Conservation (phyloP, 2,329 filamentous ascomycete species). For the Lachnellula arida region DNA sequence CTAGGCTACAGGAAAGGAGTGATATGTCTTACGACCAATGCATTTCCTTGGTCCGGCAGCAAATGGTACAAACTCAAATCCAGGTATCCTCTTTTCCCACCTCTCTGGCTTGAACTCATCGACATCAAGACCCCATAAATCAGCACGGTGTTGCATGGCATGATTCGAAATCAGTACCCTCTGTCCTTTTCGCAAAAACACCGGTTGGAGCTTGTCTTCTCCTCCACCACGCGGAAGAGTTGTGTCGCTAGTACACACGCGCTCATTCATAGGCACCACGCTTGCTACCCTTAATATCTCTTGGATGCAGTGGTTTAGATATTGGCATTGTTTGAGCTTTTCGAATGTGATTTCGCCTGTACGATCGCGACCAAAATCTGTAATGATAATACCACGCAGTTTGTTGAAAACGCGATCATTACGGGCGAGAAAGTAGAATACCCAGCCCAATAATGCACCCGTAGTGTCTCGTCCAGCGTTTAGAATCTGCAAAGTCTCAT, state of each 20-base stretch:
- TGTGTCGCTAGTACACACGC: slow-evolving; percentile 43
- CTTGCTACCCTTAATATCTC: slow-evolving; percentile 42
- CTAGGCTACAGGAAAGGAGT: background rate
- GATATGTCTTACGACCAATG: slow-evolving; percentile 27
- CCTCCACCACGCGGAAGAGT: slow-evolving; percentile 35
- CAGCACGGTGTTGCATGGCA: slow-evolving; percentile 35
- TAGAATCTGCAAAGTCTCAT: slow-evolving; percentile 33
- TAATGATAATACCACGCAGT: slow-evolving; percentile 37
- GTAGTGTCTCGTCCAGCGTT: slow-evolving; percentile 52
- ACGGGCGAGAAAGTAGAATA: slow-evolving; percentile 39
- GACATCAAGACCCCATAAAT: slow-evolving; percentile 62
- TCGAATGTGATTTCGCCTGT: slow-evolving; percentile 6
- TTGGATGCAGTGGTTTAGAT: slow-evolving; percentile 20
- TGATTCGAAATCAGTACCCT: slow-evolving; percentile 21
- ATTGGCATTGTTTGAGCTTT: slow-evolving; percentile 18
- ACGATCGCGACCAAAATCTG: slow-evolving; percentile 30
- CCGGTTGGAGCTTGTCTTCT: slow-evolving; percentile 26
- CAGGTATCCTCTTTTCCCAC: slow-evolving; percentile 21
- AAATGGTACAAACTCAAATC: slow-evolving; percentile 5
- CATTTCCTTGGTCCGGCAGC: slow-evolving; percentile 42
- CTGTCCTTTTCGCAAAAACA: slow-evolving; percentile 30
- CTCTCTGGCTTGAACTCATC: slow-evolving; percentile 25
- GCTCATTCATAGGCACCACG: slow-evolving; percentile 47
- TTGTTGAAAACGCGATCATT: slow-evolving; percentile 37
- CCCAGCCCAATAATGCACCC: slow-evolving; percentile 45